Base-by-base conservation (phyloP, 257 asterid species). In the Eustoma russellianum region DNA sequence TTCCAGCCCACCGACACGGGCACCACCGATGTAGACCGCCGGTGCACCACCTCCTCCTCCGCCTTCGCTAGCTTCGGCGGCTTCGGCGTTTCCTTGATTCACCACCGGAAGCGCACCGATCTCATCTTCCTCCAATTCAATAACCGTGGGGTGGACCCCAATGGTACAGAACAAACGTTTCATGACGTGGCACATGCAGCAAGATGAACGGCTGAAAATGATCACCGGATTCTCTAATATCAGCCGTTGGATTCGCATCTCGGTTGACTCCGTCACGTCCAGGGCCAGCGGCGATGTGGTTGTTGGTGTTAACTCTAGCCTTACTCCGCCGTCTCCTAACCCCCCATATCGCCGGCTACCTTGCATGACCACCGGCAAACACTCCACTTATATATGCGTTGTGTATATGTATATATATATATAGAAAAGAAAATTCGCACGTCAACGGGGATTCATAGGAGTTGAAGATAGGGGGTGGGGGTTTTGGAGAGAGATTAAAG, bases 181-280 rank as follows among this genome's bases (percentile, higher is more conserved):
- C 98, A 90, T 90, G 52, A 77, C 98, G 67, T 90, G 88, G 76
- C 95, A 86, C 96, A 90, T 90, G 91, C 88, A 86, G 63, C 98
- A 90, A 28, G 98, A 64, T 1, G 94, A 62, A 19, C 96, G 91
- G 75, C 79, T 80, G 70, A 90, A 86, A 58, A 90, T 86, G 65
- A 90, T 58, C 56, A 90, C 83, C 7, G 96, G 98, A 35, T 86
- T 86, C 63, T 90, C 98, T 28, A 85, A 56, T 52, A 86, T 74
- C 59, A 86, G 87, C 47, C 98, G 93, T 9, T 74, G 83, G 76
- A 86, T 76, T 30, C 94, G 86, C 87, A 65, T 78, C 86, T 77
- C 88, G 5, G 92, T 46, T 0, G 98, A 74, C 57, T 90, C 98
- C 0, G 67, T 19, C 38, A 76, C 78, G 66, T 78, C 91, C 70